These are phyloP conservation scores for Trametes cingulata DNA, from an alignment of 768 basidiomycete species.

Conservation along the genomic window DNA sequence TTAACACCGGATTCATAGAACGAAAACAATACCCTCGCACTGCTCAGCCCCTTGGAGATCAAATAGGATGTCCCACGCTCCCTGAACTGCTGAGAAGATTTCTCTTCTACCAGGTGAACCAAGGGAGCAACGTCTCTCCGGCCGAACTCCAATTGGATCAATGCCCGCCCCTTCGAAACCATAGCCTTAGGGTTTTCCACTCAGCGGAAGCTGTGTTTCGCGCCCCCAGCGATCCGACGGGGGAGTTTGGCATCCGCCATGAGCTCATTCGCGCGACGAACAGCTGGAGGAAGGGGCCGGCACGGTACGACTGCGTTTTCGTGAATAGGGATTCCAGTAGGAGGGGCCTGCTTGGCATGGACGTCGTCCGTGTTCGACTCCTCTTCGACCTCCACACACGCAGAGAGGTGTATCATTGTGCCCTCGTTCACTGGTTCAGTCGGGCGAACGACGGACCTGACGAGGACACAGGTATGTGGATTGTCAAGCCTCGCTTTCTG, in stretches of 20 bases:
- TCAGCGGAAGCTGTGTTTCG: background rate
- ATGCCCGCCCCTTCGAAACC: background rate
- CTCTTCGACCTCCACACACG: background rate
- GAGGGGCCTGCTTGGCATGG: background rate
- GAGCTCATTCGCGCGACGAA: background rate
- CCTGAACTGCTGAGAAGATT: background rate
- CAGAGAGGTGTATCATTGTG: constrained; percentile 26
- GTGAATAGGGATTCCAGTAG: background rate
- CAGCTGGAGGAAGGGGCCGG: background rate
- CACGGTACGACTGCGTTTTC: background rate
- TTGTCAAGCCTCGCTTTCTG: constrained; percentile 18
- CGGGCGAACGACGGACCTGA: constrained; percentile 19
- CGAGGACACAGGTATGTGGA: constrained; percentile 32
- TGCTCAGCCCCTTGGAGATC: too few relatives aligned
- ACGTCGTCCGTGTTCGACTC: background rate
- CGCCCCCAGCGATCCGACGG: background rate
- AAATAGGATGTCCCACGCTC: background rate
- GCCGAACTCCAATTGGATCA: background rate
- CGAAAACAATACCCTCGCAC: too few relatives aligned
- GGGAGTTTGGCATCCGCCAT: background rate
- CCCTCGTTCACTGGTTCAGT: constrained; percentile 1
- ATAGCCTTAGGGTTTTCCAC: background rate
- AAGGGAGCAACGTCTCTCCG: background rate
- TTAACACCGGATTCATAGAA: too few relatives aligned
- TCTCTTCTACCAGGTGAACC: background rate